These are phyloP conservation scores for Lichtheimia hyalospora DNA, from an alignment of 371 early-diverging fungal genomes.

Conservation along the genomic window DNA sequence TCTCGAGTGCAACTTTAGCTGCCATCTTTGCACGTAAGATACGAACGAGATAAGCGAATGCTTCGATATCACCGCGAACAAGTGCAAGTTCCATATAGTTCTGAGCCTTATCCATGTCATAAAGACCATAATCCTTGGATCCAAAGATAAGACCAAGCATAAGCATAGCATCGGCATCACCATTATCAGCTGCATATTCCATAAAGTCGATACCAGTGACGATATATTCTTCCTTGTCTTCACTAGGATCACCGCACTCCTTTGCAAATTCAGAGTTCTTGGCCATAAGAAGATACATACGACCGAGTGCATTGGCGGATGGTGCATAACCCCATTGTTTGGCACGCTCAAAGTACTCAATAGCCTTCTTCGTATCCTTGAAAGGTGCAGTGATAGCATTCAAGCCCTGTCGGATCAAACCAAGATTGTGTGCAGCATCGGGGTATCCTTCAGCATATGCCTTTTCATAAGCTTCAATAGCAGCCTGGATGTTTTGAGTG, in stretches of 20 bases:
- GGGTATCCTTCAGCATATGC: slow-evolving; percentile 59
- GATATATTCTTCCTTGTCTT: slow-evolving; percentile 54
- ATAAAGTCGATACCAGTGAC: slow-evolving; percentile 57
- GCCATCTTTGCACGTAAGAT: slow-evolving; percentile 56
- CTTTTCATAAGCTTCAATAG: slow-evolving; percentile 53
- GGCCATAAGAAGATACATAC: slow-evolving; percentile 50
- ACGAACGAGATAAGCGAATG: slow-evolving; percentile 52
- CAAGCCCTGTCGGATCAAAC: slow-evolving; percentile 57
- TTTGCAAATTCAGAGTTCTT: slow-evolving; percentile 41
- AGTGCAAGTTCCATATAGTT: slow-evolving; percentile 60
- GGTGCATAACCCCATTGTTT: slow-evolving; percentile 57
- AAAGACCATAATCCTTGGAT: slow-evolving; percentile 57
- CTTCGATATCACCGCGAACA: slow-evolving; percentile 54
- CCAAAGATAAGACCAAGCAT: slow-evolving; percentile 63
- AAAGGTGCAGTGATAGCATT: slow-evolving; percentile 29
- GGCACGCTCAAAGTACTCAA: slow-evolving; percentile 51
- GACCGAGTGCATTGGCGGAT: slow-evolving; percentile 55
- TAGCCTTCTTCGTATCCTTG: slow-evolving; percentile 49
- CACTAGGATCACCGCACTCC: slow-evolving; percentile 42
- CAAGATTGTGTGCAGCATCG: slow-evolving; percentile 62
- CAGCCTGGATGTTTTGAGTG: slow-evolving; percentile 37
- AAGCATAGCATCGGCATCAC: slow-evolving; percentile 58
- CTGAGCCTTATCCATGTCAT: slow-evolving; percentile 62
- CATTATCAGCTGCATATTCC: slow-evolving; percentile 55
- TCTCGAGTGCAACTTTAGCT: slow-evolving; percentile 46